Conservation (phyloP, 768 basidiomycete genomes). For the Gyrodon lividus region DNA sequence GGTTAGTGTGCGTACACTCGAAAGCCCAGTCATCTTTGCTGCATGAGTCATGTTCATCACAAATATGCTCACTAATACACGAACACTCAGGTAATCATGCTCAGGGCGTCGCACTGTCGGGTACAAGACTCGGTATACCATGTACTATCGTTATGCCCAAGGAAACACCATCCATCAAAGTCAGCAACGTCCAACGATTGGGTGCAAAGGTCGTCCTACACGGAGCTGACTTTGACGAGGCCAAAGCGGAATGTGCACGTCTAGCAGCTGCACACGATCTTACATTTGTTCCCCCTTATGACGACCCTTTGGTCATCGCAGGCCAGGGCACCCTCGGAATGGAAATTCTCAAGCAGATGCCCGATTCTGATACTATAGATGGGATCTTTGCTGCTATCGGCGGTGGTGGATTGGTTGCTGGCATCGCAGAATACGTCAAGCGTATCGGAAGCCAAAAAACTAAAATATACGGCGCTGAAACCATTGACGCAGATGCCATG, state of each 20-base stretch:
- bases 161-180: conserved; percentile 94
- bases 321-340: conserved; percentile 95
- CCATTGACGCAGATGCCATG: conserved; percentile 95
- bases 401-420: conserved; percentile 91
- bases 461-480: conserved; percentile 89
- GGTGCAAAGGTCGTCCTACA: conserved; percentile 94
- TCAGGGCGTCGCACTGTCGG: conserved; percentile 97
- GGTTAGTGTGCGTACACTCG: conserved; percentile 71
- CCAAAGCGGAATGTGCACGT: conserved; percentile 90
- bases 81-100: conserved; percentile 85
- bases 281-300: conserved; percentile 93
- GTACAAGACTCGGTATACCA: conserved; percentile 79
- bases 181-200: conserved; percentile 89
- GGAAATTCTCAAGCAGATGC: conserved; percentile 90
- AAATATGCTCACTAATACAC: neutral
- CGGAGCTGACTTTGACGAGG: conserved; percentile 93
- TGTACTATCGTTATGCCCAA: conserved; percentile 99
- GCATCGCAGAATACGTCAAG: conserved; percentile 90
- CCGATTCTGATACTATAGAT: conserved; percentile 72
- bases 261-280: conserved; percentile 75
- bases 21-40: conserved; percentile 9
- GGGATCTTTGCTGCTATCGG: conserved; percentile 91
- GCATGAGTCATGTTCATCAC: neutral
- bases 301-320: conserved; percentile 94
- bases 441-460: conserved; percentile 84